Percentiles rank a stretch among this genome's conserved stretches.
Evolutionary conservation across 2,329 filamentous ascomycete genomes (phyloP).

Genomic region (Eutypa lata): DNA sequence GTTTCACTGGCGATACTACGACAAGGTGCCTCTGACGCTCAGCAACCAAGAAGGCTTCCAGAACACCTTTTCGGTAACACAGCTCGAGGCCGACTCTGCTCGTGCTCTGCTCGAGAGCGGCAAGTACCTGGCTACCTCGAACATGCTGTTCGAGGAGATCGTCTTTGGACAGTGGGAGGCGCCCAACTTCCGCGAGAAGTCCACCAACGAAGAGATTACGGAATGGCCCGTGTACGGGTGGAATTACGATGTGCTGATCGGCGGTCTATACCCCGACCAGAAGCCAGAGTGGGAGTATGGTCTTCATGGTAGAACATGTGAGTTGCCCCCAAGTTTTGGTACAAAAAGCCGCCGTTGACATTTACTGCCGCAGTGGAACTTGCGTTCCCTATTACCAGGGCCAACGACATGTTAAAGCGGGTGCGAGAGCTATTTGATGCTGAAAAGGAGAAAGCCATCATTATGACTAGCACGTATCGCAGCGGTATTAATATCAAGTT

Average conservation of each 20-base stretch:
- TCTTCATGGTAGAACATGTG: slow-evolving; percentile 45
- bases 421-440: slow-evolving; percentile 47
- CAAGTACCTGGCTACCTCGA: slow-evolving; percentile 44
- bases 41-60: slow-evolving; percentile 47
- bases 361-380: slow-evolving; percentile 21
- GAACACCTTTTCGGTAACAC: slow-evolving; percentile 48
- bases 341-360: background rate
- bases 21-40: slow-evolving; percentile 37
- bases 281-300: slow-evolving; percentile 48
- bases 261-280: slow-evolving; percentile 46
- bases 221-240: slow-evolving; percentile 50
- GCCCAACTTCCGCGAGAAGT: slow-evolving; percentile 52
- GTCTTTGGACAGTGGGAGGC: slow-evolving; percentile 47
- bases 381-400: slow-evolving; percentile 47
- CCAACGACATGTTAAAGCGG: slow-evolving; percentile 46
- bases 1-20: slow-evolving; percentile 53
- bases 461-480: slow-evolving; percentile 49
- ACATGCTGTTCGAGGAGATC: slow-evolving; percentile 46
- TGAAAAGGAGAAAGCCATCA: slow-evolving; percentile 36
- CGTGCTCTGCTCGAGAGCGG: slow-evolving; percentile 42
- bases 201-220: slow-evolving; percentile 38
- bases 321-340: slow-evolving; percentile 18
- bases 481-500: slow-evolving; percentile 54
- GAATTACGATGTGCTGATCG: slow-evolving; percentile 53
- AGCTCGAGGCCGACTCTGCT: slow-evolving; percentile 39